phyloP scores from a whole-genome alignment of 495 filamentous ascomycete genomes.

The Penicillium lividum region DNA sequence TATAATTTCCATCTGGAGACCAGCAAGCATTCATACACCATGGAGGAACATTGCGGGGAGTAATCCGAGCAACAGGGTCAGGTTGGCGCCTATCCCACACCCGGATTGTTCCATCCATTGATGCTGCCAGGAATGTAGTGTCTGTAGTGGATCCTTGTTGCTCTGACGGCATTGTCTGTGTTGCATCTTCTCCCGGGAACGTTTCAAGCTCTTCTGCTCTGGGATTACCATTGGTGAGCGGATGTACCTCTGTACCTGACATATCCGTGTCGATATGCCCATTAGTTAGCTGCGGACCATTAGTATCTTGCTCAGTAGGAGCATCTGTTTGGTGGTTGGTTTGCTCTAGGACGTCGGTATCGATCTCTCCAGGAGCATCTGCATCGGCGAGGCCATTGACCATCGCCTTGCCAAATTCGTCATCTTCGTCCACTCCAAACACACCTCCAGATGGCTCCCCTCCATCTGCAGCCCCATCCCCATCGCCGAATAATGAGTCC shows the following conservation, averaged over 20 bases:
- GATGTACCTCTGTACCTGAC: conserved; percentile 26
- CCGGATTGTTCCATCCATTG: conserved; percentile 83
- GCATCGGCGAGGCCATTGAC: conserved; percentile 54
- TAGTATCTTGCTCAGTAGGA: conserved; percentile 14
- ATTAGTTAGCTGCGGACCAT: conserved; percentile 14
- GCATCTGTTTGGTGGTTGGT: conserved; percentile 15
- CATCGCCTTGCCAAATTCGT: conserved; percentile 82
- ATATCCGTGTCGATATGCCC: conserved; percentile 19
- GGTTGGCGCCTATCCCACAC: conserved; percentile 87
- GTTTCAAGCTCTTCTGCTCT: conserved; percentile 50
- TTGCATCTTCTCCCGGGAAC: conserved; percentile 27
- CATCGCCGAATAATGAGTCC: conserved; percentile 77
- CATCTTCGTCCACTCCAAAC: conserved; percentile 77
- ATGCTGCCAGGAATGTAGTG: conserved; percentile 80
- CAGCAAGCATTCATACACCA: conserved; percentile 99
- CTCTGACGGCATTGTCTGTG: conserved; percentile 33
- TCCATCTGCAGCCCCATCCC: conserved; percentile 59
- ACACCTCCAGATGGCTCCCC: conserved; percentile 56
- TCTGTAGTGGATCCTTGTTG: conserved; percentile 51
- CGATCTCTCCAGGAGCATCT: conserved; percentile 39
- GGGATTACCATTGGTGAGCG: conserved; percentile 51
- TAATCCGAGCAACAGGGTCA: conserved; percentile 75
- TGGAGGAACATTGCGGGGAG: conserved; percentile 73
- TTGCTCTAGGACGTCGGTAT: conserved; percentile 25
- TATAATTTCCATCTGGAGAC: conserved; percentile 92